phyloP scores from a whole-genome alignment of 495 filamentous ascomycete species.

The Aspergillus bridgeri region DNA sequence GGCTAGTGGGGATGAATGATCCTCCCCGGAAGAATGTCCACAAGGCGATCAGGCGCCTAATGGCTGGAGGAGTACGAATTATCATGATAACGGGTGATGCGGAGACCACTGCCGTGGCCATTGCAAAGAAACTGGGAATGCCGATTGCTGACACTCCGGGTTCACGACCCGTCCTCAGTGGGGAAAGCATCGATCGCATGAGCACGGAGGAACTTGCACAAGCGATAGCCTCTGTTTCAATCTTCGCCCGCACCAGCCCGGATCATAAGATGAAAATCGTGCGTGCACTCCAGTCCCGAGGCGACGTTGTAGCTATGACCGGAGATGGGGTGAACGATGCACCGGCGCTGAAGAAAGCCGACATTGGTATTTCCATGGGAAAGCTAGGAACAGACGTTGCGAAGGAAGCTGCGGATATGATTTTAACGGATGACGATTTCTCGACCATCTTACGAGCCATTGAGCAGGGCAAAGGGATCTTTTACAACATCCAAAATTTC shows the following conservation, averaged over 20 bases:
- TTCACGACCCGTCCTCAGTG: conserved; percentile 68
- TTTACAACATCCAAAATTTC: conserved; percentile 99
- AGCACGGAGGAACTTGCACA: conserved; percentile 74
- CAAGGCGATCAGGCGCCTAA: conserved; percentile 81
- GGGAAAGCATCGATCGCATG: conserved; percentile 91
- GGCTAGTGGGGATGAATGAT: conserved; percentile 94
- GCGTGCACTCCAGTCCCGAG: conserved; percentile 81
- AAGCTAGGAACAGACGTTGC: conserved; percentile 93
- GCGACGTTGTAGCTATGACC: conserved; percentile 98
- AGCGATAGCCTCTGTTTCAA: conserved; percentile 80
- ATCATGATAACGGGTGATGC: conserved; percentile 99
- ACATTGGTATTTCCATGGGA: conserved; percentile 98
- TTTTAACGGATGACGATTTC: conserved; percentile 96
- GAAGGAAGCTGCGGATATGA: conserved; percentile 99
- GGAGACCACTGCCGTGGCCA: conserved; percentile 88
- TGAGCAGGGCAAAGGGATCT: conserved; percentile 98
- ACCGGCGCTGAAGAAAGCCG: conserved; percentile 92
- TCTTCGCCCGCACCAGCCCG: conserved; percentile 93
- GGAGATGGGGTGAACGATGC: conserved; percentile 98
- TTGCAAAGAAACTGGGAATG: conserved; percentile 92
- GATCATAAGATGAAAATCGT: conserved; percentile 99
- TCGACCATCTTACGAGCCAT: conserved; percentile 95
- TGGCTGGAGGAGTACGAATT: conserved; percentile 89
- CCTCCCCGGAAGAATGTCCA: conserved; percentile 87
- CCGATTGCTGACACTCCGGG: conserved; percentile 51